Conservation (phyloP, 805 yeast species). For the Candida railenensis region DNA sequence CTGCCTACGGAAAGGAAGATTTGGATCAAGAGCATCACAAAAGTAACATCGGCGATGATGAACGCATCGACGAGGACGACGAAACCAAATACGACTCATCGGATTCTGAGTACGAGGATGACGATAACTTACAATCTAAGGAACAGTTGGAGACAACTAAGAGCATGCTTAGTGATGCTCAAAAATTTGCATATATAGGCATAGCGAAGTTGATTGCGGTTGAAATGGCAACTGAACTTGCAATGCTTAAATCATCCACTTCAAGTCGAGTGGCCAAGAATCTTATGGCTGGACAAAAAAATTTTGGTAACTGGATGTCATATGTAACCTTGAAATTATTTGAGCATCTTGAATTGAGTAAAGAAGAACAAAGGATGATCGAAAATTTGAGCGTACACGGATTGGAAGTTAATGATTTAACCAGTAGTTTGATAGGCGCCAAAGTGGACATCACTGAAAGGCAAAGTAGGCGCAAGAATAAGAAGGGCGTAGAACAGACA, state of each 20-base stretch:
- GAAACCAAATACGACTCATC: constrained; percentile 18
- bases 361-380: constrained; percentile 84
- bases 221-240: constrained; percentile 80
- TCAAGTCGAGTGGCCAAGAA: constrained; percentile 56
- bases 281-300: constrained; percentile 67
- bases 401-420: constrained; percentile 68
- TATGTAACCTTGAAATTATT: constrained; percentile 69
- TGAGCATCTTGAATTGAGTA: constrained; percentile 72
- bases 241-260: constrained; percentile 51
- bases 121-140: constrained; percentile 46
- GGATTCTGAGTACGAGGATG: constrained; percentile 33
- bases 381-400: constrained; percentile 85
- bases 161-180: constrained; percentile 75
- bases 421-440: constrained; percentile 49
- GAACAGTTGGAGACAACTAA: constrained; percentile 78
- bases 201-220: constrained; percentile 72
- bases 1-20: constrained; percentile 26
- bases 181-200: constrained; percentile 90
- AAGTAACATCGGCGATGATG: constrained; percentile 6
- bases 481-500: constrained; percentile 8
- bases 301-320: constrained; percentile 82
- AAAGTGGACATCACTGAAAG: constrained; percentile 8
- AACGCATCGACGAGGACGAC: constrained; percentile 8
- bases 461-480: constrained; percentile 3
- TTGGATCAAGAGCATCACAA: constrained; percentile 11